Evolutionary conservation across 306 rosid species (phyloP).

Genomic region (Trifolium fragiferum): DNA sequence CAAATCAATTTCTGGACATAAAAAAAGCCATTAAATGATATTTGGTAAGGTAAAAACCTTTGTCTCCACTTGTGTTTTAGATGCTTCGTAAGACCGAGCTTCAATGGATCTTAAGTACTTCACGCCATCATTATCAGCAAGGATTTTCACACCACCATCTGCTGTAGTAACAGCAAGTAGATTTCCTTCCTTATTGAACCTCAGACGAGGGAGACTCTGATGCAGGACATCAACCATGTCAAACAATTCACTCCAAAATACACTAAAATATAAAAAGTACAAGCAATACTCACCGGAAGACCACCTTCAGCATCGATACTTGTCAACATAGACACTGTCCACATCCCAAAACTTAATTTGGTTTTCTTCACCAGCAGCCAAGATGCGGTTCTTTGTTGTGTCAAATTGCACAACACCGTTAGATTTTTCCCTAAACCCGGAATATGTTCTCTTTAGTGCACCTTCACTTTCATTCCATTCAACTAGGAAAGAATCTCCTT

Average conservation of each 20-base stretch:
- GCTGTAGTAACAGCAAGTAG: conserved; percentile 80
- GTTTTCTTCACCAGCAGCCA: conserved; percentile 89
- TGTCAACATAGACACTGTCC: conserved; percentile 59
- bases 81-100: conserved; percentile 58
- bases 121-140: conserved; percentile 68
- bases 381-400: conserved; percentile 70
- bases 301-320: conserved; percentile 79
- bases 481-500: conserved; percentile 80
- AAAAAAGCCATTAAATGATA: conserved; percentile 30
- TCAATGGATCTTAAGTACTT: conserved; percentile 61
- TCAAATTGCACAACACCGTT: conserved; percentile 79
- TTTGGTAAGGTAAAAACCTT: conserved; percentile 56
- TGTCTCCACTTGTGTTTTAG: conserved; percentile 63
- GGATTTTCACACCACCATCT: conserved; percentile 72
- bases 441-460: conserved; percentile 63
- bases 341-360: conserved; percentile 91
- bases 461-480: conserved; percentile 94
- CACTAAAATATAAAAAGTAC: conserved; percentile 27
- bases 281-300: conserved; percentile 69
- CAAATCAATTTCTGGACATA: conserved; percentile 11
- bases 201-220: conserved; percentile 78
- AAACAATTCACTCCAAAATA: conserved; percentile 30
- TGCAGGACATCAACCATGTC: conserved; percentile 36
- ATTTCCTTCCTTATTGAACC: conserved; percentile 86
- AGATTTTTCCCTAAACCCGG: conserved; percentile 74